A percentile compares a stretch with the other conserved stretches of the same genome.
phyloP scores from a whole-genome alignment of 441 rosid species.

The Mallotus repandus region DNA sequence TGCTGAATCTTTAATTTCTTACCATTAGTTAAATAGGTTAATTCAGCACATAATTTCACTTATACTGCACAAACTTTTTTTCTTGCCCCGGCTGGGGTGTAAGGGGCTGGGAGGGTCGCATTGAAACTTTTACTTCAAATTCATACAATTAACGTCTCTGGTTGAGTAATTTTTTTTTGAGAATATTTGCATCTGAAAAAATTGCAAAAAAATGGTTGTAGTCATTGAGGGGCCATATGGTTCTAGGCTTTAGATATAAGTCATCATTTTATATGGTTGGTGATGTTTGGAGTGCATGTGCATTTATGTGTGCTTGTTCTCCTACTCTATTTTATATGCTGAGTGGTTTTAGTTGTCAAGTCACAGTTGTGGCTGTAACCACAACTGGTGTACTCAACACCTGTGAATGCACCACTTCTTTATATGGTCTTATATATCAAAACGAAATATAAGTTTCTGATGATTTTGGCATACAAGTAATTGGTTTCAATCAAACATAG shows the following conservation, averaged over 20 bases:
- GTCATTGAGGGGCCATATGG: not conserved
- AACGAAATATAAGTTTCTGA: too few species aligned
- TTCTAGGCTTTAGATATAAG: not conserved
- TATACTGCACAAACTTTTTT: not conserved
- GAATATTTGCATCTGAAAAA: too few species aligned
- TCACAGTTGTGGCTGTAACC: not conserved
- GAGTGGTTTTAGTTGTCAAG: not conserved
- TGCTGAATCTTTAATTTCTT: not conserved
- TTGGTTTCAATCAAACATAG: not conserved
- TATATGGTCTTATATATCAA: not conserved
- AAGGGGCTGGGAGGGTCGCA: too few species aligned
- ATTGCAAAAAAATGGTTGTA: too few species aligned
- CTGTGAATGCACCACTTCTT: not conserved
- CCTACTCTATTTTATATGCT: too few species aligned
- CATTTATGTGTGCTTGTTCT: too few species aligned
- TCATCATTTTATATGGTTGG: too few species aligned
- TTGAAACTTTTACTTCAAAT: too few species aligned
- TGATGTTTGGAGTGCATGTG: too few species aligned
- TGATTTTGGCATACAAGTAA: not conserved
- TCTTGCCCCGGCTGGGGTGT: too few species aligned
- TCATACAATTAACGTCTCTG: not conserved
- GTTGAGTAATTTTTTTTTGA: not conserved
- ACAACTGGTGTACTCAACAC: not conserved
- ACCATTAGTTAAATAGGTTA: not conserved
- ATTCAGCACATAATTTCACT: not conserved